Evolutionary conservation across 768 basidiomycete genomes (phyloP), one percentile per base, ranked within the genome.

Genomic region (Agaricus blazei): DNA sequence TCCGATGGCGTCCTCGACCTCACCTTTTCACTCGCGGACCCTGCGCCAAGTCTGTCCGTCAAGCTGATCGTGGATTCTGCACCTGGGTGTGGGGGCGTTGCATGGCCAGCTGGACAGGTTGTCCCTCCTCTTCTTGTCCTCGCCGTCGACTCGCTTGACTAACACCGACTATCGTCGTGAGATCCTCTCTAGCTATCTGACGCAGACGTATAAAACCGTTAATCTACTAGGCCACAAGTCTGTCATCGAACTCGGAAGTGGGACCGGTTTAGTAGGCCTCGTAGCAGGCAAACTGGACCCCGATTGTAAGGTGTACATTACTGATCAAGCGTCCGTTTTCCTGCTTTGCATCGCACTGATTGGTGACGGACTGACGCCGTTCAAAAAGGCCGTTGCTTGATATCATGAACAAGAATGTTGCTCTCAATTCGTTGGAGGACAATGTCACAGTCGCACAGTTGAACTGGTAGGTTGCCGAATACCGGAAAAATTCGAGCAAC

Each of bases 41-140:
- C 4, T 4, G 46, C 37, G 47, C 63, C 12, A 61, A 67, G 29
- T 57, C 59, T 56, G n/a, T 50, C 54, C 3, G 72, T 85, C 54
- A 69, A 68, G 42, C 77, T 95, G 38, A 71, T 75, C 23, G 79
- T 94, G 3, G 91, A 95, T 66, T 84, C 92, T 7, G 75, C 84
- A 42, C 90, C 90, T 15, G 94, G 94, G 1, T 97, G 94, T 67
- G 94, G 94, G 12, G 94, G 94, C 4, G 81, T 94, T 38, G 85
- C 90, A 2, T 96, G 94, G 94, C 91, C 91, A 3, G 90, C 93
- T 7, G 94, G 93, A 61, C 83, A 92, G 80, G 93, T 56, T 93
- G 61, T 61, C 72, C 67, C 24, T 36, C 48, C 40, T 11, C 50
- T 37, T 40, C 41, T 54, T 48, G 36, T 40, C 59, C 46, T 56